phyloP scores from a whole-genome alignment of 2,329 filamentous ascomycete genomes.

The Aspergillus viridinutans region DNA sequence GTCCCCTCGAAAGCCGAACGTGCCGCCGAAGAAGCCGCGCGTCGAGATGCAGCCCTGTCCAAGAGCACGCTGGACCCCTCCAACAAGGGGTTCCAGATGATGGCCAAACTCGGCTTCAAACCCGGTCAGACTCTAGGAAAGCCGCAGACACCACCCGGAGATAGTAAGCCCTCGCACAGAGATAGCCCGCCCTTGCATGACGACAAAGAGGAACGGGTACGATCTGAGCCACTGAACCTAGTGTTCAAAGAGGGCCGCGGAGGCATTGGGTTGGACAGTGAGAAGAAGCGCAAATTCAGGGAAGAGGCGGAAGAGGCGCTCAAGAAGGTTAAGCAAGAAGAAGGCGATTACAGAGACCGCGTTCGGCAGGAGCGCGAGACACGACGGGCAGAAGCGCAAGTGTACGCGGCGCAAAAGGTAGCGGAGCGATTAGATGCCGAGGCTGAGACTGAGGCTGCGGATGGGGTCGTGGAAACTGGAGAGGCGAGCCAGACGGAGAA shows the following conservation, averaged over 20 bases:
- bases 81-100: conserved; percentile 92
- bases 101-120: conserved; percentile 91
- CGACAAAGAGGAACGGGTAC: conserved; percentile 27
- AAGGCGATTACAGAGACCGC: conserved; percentile 68
- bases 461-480: conserved; percentile 7
- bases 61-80: conserved; percentile 67
- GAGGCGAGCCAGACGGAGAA: conserved; percentile 6
- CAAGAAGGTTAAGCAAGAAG: conserved; percentile 62
- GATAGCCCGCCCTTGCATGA: background rate
- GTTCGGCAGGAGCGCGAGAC: conserved; percentile 67
- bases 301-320: conserved; percentile 57
- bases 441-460: conserved; percentile 21
- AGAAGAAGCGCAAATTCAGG: conserved; percentile 71
- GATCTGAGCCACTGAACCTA: conserved; percentile 71
- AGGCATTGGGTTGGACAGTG: conserved; percentile 78
- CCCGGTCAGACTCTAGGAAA: conserved; percentile 70
- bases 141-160: conserved; percentile 23
- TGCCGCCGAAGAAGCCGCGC: conserved; percentile 66
- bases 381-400: conserved; percentile 62
- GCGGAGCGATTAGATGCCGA: conserved; percentile 71
- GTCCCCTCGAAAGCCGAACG: conserved; percentile 75
- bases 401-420: conserved; percentile 75
- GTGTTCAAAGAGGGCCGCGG: conserved; percentile 72
- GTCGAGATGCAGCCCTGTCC: conserved; percentile 70
- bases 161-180: background rate